Evolutionary conservation across 1,284 basidiomycete species (phyloP), one percentile per base, ranked within the genome.

Genomic region (Sutorius eximius): DNA sequence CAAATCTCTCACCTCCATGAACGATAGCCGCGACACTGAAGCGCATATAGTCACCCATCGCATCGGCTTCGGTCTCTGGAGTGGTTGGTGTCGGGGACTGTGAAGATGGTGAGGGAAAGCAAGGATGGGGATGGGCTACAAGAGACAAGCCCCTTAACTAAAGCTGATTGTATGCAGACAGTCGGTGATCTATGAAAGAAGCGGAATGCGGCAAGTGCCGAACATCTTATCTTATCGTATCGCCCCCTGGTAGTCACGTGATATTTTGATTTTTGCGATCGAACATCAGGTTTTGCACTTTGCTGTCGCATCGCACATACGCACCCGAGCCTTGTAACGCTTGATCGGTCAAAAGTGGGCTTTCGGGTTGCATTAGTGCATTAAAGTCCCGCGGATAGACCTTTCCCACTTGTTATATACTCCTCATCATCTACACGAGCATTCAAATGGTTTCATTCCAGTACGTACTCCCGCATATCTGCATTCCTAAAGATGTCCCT

Each of bases 401-500:
- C 20, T 2, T 20, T 43, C 16, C 13, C 18, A 16, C n/a, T n/a
- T 86, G 91, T 24, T 55, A 29, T 40, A 44, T 30, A 37, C 22
- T 13, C 27, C 5, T 13, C 27, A n/a, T 15, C 13, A 3, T 56
- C 32, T 16, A 34, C 46, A 30, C 40, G 9, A 13, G 8, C 11
- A 11, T 24, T 29, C 40, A 4, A 30, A 72, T 68, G 71, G 68
- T 72, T 46, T 71, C 70, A n/a, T 69, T 69, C 42, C 68, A 68
- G 67, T 69, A 52, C 36, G 67, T 69, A 34, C 46, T 45, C 12
- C 9, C 5, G 0, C 8, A 30, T 29, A 56, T 49, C 15, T 18
- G 32, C 24, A 7, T 36, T 53, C 32, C 32, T 53, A 9, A 57
- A 37, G 32, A 22, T 43, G 7, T 24, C 5, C n/a, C 40, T 42